phyloP scores from a whole-genome alignment of 139 green algal genomes.

The Asterochloris sp. region DNA sequence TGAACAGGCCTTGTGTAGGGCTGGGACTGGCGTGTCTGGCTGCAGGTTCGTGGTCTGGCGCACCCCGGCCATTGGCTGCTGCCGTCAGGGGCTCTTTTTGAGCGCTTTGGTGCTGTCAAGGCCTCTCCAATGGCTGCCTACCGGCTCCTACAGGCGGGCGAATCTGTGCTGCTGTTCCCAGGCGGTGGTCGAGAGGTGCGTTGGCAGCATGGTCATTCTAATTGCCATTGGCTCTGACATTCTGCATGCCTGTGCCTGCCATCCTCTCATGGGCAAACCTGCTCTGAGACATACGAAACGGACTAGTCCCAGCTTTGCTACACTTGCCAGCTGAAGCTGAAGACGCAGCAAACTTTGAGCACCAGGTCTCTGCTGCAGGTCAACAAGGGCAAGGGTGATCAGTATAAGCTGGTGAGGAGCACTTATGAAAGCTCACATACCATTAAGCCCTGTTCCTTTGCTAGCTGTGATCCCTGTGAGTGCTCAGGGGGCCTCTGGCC shows the following conservation, averaged over 20 bases:
- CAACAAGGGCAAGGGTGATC: slow-evolving; percentile 54
- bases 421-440: no score
- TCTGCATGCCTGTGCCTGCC: no score
- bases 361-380: slow-evolving; percentile 30
- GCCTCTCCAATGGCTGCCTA: slow-evolving; percentile 64
- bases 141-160: slow-evolving; percentile 49
- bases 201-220: not conserved
- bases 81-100: slow-evolving; percentile 50
- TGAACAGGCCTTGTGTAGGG: not conserved
- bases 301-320: no score
- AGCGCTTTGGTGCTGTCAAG: slow-evolving; percentile 68
- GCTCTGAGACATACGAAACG: no score
- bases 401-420: slow-evolving; percentile 60
- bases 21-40: not conserved
- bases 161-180: slow-evolving; percentile 60
- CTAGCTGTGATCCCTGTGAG: no score
- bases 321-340: no score
- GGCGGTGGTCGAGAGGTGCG: slow-evolving; percentile 51
- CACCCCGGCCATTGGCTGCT: slow-evolving; percentile 48
- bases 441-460: no score
- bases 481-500: no score
- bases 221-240: no score
- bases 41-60: slow-evolving; percentile 51
- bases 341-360: no score
- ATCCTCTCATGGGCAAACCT: no score